Base-by-base conservation (phyloP, 495 filamentous ascomycete genomes). In the Xylaria scruposa region DNA sequence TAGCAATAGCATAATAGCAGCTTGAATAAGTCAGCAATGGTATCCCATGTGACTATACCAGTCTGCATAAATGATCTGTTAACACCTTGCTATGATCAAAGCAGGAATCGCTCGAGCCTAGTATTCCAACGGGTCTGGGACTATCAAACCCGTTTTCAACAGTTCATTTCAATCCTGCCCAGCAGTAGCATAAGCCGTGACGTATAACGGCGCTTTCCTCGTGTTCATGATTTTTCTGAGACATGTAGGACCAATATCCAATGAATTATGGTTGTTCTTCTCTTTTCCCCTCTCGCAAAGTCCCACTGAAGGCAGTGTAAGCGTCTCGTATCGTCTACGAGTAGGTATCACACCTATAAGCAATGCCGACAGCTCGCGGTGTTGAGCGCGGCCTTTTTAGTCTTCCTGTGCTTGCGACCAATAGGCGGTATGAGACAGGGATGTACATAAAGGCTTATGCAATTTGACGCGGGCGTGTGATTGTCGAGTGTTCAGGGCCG, bases 401-500 rank as follows among this genome's bases (percentile, higher is more conserved):
- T 72, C 72, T 75, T 66, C 67, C 68, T 66, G 63, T 61, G 62
- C 51, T 65, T 66, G 58, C 51, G 67, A 42, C 82, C 81, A 84
- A 84, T 84, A 72, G 78, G 74, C 65, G 62, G 47, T 44, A 65
- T 29, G 26, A 53, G 75, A 80, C 81, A 82, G 79, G 82, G 81
- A 74, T 73, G 69, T 54, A 10, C 36, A 44, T 10, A 44, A 74
- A 70, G 75, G 75, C 75, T 81, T 77, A 80, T 83, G 78, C 78
- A 80, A 82, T 82, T 79, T 84, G 79, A 77, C 78, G 80, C 80
- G 80, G 77, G 78, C 75, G 80, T 78, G 78, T 76, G 74, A 76
- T 77, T 31, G 71, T 77, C 74, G 77, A 78, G 72, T 53, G 71
- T 62, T 54, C 71, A 73, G 74, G 75, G 70, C 72, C 74, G 78